Percentiles rank a stretch among this genome's conserved stretches.
phyloP scores from a whole-genome alignment of 371 early-diverging fungal species.

The Dinochytrium kinnereticum region DNA sequence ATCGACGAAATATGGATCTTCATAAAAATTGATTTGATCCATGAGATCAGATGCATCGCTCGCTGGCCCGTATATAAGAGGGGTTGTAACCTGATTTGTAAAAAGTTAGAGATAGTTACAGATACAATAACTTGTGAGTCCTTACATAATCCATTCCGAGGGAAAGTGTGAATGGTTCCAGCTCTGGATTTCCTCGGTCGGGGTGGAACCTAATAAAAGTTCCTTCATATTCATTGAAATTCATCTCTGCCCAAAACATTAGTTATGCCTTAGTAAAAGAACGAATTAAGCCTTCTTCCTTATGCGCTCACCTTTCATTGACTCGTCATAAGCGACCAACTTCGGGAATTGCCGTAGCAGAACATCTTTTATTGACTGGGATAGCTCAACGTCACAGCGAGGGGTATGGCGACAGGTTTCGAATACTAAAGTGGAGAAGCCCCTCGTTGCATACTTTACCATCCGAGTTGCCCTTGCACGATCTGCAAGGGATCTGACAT shows the following conservation, averaged over 20 bases:
- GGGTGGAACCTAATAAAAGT: constrained; percentile 16
- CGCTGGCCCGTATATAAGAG: constrained; percentile 25
- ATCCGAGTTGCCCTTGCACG: constrained; percentile 31
- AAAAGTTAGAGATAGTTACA: neutral
- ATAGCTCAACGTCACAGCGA: constrained; percentile 31
- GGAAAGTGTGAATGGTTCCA: constrained; percentile 14
- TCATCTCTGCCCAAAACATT: neutral
- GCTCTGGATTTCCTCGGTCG: constrained; percentile 14
- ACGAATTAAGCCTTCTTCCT: neutral
- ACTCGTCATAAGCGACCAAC: neutral
- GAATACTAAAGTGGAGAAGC: constrained; percentile 35
- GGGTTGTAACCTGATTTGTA: constrained; percentile 21
- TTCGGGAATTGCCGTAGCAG: constrained; percentile 23
- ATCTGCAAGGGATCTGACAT: constrained; percentile 20
- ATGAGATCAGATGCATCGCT: constrained; percentile 18
- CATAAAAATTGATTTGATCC: constrained; percentile 24
- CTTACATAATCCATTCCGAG: constrained; percentile 34
- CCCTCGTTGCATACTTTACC: constrained; percentile 32
- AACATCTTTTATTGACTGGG: constrained; percentile 2
- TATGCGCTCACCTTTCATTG: neutral
- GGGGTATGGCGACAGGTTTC: constrained; percentile 34
- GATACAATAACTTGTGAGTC: neutral
- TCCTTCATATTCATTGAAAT: constrained; percentile 8
- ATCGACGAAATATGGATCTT: neutral
- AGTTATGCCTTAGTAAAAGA: neutral